Evolutionary conservation across 1,139 yeast genomes (phyloP).

Genomic region (Kluyveromyces sp.): DNA sequence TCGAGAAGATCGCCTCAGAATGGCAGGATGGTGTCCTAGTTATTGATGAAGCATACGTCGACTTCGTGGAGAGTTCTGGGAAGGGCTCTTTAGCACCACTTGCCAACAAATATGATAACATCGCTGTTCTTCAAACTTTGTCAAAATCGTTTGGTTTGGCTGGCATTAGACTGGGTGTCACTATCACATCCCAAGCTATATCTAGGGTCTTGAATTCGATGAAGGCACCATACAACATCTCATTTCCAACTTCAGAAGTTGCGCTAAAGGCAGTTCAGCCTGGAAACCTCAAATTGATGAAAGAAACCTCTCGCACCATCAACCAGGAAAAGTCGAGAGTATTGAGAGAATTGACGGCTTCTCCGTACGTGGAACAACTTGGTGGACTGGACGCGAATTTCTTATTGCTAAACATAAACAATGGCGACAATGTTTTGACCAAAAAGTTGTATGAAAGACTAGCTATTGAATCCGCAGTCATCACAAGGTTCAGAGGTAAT

Average conservation of each 20-base stretch:
- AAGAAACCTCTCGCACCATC: constrained; percentile 44
- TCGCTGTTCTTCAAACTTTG: constrained; percentile 84
- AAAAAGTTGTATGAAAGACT: constrained; percentile 53
- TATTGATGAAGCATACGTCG: constrained; percentile 93
- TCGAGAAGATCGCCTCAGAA: constrained; percentile 47
- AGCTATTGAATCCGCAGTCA: constrained; percentile 70
- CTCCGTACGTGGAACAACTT: constrained; percentile 59
- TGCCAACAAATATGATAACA: constrained; percentile 73
- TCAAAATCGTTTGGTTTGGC: constrained; percentile 96
- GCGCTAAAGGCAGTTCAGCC: constrained; percentile 66
- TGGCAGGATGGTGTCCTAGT: constrained; percentile 74
- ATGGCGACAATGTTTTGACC: constrained; percentile 62
- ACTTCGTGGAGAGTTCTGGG: constrained; percentile 48
- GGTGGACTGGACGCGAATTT: constrained; percentile 92
- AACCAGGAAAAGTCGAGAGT: constrained; percentile 49
- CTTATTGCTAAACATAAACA: constrained; percentile 60
- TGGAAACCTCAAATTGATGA: constrained; percentile 56
- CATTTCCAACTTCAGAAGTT: constrained; percentile 68
- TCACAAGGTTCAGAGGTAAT: constrained; percentile 82
- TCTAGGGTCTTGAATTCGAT: constrained; percentile 70
- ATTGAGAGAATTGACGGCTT: constrained; percentile 43
- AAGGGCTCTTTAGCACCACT: constrained; percentile 73
- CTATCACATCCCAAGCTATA: constrained; percentile 56
- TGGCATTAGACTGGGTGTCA: constrained; percentile 82
- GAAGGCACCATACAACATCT: constrained; percentile 94